phyloP scores from a whole-genome alignment of 192 early-diverging fungal species.

The Backusella luteola region DNA sequence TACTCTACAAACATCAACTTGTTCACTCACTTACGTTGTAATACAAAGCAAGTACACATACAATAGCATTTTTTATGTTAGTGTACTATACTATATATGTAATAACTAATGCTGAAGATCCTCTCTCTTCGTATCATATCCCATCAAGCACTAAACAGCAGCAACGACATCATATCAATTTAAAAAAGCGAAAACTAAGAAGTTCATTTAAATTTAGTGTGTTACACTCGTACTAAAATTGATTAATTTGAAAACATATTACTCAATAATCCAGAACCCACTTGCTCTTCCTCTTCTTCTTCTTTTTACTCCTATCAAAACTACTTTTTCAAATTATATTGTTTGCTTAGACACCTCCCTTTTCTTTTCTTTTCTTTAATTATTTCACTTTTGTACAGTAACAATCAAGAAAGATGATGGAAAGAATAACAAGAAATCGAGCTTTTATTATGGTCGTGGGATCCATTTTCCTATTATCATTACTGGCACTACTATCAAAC shows the following conservation, averaged over 20 bases:
- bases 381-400: not conserved
- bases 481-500: constrained; percentile 7
- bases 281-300: not conserved
- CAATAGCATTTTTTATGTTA: not conserved
- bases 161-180: not conserved
- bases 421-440: constrained; percentile 2
- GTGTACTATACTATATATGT: not conserved
- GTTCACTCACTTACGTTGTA: not conserved
- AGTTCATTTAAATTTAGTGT: not conserved
- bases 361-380: not conserved
- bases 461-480: constrained; percentile 2
- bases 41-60: not conserved
- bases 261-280: not conserved
- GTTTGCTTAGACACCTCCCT: not conserved
- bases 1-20: not conserved
- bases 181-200: not conserved
- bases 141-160: not conserved
- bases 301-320: not conserved
- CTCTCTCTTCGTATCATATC: not conserved
- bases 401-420: not conserved
- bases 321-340: not conserved
- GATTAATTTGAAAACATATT: not conserved
- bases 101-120: not conserved
- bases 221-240: constrained; percentile 2
- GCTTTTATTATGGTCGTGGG: constrained; percentile 2